phyloP scores from a whole-genome alignment of 2,329 filamentous ascomycete genomes.

The Lasiodiplodia gonubiensis region DNA sequence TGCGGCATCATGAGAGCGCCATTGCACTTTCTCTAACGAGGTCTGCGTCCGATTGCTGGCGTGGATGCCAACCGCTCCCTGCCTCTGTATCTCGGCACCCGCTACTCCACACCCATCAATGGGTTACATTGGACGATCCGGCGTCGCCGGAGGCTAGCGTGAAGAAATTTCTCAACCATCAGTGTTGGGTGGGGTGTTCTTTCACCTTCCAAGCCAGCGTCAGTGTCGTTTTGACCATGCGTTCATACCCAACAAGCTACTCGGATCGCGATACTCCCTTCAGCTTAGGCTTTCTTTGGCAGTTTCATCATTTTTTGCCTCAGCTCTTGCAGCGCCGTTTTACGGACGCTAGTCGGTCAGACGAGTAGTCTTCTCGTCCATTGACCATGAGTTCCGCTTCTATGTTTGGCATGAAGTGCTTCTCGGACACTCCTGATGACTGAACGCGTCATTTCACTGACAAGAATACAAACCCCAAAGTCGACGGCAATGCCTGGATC shows the following conservation, averaged over 20 bases:
- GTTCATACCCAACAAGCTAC: neutral
- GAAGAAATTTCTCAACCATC: neutral
- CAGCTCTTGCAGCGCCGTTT: neutral
- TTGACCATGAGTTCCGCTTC: neutral
- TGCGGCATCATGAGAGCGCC: conserved; percentile 1
- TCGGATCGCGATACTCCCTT: neutral
- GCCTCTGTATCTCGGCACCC: neutral
- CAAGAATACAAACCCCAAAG: neutral
- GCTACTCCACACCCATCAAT: neutral
- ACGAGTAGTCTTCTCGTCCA: neutral
- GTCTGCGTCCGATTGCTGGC: neutral
- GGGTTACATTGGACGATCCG: neutral
- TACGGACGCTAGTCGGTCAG: neutral
- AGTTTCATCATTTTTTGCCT: neutral
- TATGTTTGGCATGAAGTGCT: neutral
- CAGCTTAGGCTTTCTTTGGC: neutral
- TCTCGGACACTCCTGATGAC: neutral
- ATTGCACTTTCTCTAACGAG: conserved; percentile 1
- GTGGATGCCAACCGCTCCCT: neutral
- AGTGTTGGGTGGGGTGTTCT: neutral
- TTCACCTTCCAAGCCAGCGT: neutral
- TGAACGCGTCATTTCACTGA: neutral
- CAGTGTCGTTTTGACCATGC: neutral
- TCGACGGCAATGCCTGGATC: neutral
- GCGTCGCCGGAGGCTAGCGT: neutral